A percentile compares a stretch with the other conserved stretches of the same genome.
These are phyloP conservation scores for Agrocybe chaxingu DNA, from an alignment of 768 basidiomycete species.

Conservation along the genomic window DNA sequence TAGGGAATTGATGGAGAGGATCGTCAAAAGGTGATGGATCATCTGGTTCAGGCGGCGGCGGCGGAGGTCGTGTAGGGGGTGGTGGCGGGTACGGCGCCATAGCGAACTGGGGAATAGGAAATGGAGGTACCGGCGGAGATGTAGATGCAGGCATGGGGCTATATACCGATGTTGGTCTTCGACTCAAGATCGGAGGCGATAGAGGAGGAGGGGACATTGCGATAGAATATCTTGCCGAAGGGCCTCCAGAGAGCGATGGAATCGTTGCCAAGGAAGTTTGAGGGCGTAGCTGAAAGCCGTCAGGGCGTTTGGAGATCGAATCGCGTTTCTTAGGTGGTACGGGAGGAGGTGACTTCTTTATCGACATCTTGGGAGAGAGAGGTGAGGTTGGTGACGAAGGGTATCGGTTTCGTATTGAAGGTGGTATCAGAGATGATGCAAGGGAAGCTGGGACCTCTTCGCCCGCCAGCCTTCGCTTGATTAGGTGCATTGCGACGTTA, in stretches of 20 bases:
- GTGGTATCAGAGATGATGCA: slow-evolving; percentile 26
- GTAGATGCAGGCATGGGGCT: neutral
- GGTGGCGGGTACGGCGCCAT: slow-evolving; percentile 7
- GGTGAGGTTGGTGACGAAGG: neutral
- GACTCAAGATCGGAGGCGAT: slow-evolving; percentile 3
- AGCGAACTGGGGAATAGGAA: slow-evolving; percentile 1
- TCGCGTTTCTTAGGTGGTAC: too few relatives aligned
- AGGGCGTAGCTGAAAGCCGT: neutral
- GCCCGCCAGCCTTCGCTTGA: slow-evolving; percentile 28
- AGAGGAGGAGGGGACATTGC: slow-evolving; percentile 4
- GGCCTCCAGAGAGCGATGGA: neutral
- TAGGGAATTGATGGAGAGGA: neutral
- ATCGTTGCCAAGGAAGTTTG: neutral
- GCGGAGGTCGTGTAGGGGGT: slow-evolving; percentile 1
- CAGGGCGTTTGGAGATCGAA: neutral
- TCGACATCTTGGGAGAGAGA: neutral
- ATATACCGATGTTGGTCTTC: neutral
- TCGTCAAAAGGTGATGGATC: slow-evolving; percentile 21
- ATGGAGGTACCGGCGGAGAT: slow-evolving; percentile 5
- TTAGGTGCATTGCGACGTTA: slow-evolving; percentile 33
- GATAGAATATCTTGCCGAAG: neutral
- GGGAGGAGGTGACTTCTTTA: neutral
- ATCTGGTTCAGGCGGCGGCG: neutral
- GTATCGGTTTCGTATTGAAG: slow-evolving; percentile 9
- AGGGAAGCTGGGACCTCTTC: slow-evolving; percentile 28